Conservation (phyloP, 2,329 filamentous ascomycete species). For the Fusarium sublunatum region DNA sequence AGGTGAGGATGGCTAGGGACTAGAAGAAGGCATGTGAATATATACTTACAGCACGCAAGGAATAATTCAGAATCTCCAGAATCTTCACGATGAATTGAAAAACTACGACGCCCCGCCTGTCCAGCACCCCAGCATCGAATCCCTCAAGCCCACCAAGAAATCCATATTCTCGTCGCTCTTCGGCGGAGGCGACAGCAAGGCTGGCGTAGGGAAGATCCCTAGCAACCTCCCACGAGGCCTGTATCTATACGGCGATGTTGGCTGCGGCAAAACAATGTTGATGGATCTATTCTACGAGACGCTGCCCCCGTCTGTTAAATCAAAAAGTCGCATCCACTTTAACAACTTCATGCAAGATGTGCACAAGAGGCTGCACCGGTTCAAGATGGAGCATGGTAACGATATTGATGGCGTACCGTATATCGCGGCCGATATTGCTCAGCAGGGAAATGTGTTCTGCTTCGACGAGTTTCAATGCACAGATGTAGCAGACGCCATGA, state of each 20-base stretch:
- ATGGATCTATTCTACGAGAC: slow-evolving; percentile 99
- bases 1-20: slow-evolving; percentile 60
- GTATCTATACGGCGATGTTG: slow-evolving; percentile 96
- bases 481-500: slow-evolving; percentile 99
- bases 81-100: slow-evolving; percentile 84
- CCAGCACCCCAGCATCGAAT: slow-evolving; percentile 80
- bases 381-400: slow-evolving; percentile 89
- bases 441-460: slow-evolving; percentile 85
- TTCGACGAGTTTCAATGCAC: slow-evolving; percentile 99
- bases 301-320: slow-evolving; percentile 79
- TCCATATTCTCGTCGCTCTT: slow-evolving; percentile 73
- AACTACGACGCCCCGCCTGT: slow-evolving; percentile 80
- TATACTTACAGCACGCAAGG: slow-evolving; percentile 59
- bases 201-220: slow-evolving; percentile 67
- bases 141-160: slow-evolving; percentile 65
- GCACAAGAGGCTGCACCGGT: slow-evolving; percentile 87
- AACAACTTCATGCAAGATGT: slow-evolving; percentile 99
- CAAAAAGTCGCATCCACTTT: slow-evolving; percentile 95
- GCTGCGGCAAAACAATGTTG: slow-evolving; percentile 98
- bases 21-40: neutral
- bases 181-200: slow-evolving; percentile 57
- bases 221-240: slow-evolving; percentile 84
- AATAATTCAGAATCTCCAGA: slow-evolving; percentile 89
- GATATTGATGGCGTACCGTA: slow-evolving; percentile 92
- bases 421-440: slow-evolving; percentile 93